These are phyloP conservation scores for Neoascochyta sp. DNA, from an alignment of 2,329 filamentous ascomycete genomes.

Conservation along the genomic window DNA sequence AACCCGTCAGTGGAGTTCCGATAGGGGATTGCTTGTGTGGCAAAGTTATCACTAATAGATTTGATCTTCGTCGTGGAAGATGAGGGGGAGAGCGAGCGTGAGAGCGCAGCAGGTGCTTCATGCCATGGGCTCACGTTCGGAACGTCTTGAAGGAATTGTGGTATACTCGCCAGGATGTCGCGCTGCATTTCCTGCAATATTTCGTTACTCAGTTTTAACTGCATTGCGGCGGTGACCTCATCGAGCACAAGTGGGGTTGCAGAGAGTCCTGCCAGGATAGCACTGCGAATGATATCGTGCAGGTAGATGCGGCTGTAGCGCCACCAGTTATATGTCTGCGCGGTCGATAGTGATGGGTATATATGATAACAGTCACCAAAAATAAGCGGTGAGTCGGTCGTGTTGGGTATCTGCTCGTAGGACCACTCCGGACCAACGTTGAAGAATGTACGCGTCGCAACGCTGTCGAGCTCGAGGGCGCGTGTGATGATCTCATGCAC, in stretches of 20 bases:
- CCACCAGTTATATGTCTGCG: slow-evolving; percentile 36
- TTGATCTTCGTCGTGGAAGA: slow-evolving; percentile 4
- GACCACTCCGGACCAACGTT: slow-evolving; percentile 18
- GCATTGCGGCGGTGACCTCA: slow-evolving; percentile 14
- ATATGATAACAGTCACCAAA: slow-evolving; percentile 32
- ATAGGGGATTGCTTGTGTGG: slow-evolving; percentile 1
- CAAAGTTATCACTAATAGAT: slow-evolving; percentile 25
- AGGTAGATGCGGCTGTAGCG: slow-evolving; percentile 34
- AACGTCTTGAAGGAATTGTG: slow-evolving; percentile 34
- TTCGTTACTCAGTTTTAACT: slow-evolving; percentile 21
- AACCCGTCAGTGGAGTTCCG: slow-evolving; percentile 2
- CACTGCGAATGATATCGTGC: slow-evolving; percentile 35
- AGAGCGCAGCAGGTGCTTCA: neutral
- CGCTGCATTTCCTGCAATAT: slow-evolving; percentile 25
- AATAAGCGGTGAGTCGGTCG: slow-evolving; percentile 6
- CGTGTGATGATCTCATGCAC: slow-evolving; percentile 21
- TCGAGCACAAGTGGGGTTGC: slow-evolving; percentile 24
- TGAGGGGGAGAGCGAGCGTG: neutral
- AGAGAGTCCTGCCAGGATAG: slow-evolving; percentile 24
- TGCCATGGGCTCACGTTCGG: slow-evolving; percentile 13
- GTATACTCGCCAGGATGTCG: slow-evolving; percentile 34
- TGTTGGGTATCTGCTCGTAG: slow-evolving; percentile 14
- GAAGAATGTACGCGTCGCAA: slow-evolving; percentile 19
- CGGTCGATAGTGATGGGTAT: slow-evolving; percentile 23
- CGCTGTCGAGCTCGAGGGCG: slow-evolving; percentile 23